phyloP scores from a whole-genome alignment of 495 filamentous ascomycete species.

The Thozetella sp. region DNA sequence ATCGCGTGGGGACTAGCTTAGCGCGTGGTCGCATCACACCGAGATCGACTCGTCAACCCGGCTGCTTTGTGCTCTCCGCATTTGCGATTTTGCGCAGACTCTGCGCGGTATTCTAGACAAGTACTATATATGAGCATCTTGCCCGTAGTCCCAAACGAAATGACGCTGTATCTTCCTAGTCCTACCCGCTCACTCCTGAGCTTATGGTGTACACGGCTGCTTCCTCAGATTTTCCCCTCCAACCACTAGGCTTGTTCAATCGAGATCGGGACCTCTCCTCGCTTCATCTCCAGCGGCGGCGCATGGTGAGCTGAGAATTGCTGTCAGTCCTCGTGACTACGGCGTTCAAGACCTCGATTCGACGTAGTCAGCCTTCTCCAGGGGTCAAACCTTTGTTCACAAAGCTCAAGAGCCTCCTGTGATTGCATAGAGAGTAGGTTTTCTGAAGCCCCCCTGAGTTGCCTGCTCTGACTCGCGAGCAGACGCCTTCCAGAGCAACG shows the following conservation, averaged over 20 bases:
- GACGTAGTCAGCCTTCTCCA: not conserved
- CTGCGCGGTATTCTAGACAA: not conserved
- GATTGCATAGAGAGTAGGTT: no score
- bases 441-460: no score
- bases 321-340: not conserved
- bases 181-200: no score
- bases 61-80: slow-evolving; percentile 20
- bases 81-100: slow-evolving; percentile 38
- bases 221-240: no score
- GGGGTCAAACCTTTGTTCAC: no score
- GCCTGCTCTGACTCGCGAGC: no score
- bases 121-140: slow-evolving; percentile 15
- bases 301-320: not conserved
- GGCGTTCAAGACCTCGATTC: not conserved
- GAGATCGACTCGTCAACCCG: not conserved
- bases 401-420: no score
- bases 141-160: not conserved
- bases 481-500: no score
- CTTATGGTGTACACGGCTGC: no score
- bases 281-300: no score
- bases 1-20: not conserved
- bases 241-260: not conserved
- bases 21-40: slow-evolving; percentile 10
- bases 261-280: not conserved
- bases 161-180: no score